A percentile compares a stretch with the other conserved stretches of the same genome.
These are phyloP conservation scores for Phytophthora citricola DNA, from an alignment of 352 stramenopile species.

Conservation along the genomic window DNA sequence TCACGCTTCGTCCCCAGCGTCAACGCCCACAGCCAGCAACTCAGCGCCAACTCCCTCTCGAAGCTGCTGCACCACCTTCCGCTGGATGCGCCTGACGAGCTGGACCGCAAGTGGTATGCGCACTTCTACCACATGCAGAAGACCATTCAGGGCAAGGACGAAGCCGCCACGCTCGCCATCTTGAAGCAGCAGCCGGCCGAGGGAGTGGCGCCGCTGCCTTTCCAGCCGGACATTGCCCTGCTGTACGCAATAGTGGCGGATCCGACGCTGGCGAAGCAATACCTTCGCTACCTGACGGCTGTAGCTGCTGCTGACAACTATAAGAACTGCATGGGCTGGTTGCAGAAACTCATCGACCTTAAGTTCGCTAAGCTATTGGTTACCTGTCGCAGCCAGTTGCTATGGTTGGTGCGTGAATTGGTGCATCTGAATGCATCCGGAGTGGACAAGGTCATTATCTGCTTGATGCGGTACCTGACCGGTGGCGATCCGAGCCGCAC, in stretches of 20 bases:
- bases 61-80: slow-evolving; percentile 79
- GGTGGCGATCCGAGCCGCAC: slow-evolving; percentile 75
- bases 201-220: slow-evolving; percentile 46
- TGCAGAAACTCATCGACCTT: slow-evolving; percentile 85
- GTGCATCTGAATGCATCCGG: slow-evolving; percentile 75
- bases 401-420: slow-evolving; percentile 83
- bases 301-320: slow-evolving; percentile 67
- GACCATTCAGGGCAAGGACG: slow-evolving; percentile 76
- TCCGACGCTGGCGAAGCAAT: slow-evolving; percentile 69
- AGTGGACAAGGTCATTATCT: slow-evolving; percentile 80
- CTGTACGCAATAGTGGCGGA: slow-evolving; percentile 86
- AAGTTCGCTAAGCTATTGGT: slow-evolving; percentile 86
- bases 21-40: slow-evolving; percentile 37
- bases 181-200: slow-evolving; percentile 65
- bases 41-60: slow-evolving; percentile 50
- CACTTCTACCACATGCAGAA: slow-evolving; percentile 90
- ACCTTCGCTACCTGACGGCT: slow-evolving; percentile 74
- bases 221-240: slow-evolving; percentile 82
- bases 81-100: slow-evolving; percentile 76
- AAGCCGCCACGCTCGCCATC: slow-evolving; percentile 52
- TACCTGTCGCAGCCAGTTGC: slow-evolving; percentile 73
- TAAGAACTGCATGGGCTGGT: slow-evolving; percentile 77
- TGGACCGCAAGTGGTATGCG: slow-evolving; percentile 88
- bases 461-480: slow-evolving; percentile 75
- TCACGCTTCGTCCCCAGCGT: slow-evolving; percentile 23